phyloP scores from a whole-genome alignment of 78 protist species.

The Guillardia theta region DNA sequence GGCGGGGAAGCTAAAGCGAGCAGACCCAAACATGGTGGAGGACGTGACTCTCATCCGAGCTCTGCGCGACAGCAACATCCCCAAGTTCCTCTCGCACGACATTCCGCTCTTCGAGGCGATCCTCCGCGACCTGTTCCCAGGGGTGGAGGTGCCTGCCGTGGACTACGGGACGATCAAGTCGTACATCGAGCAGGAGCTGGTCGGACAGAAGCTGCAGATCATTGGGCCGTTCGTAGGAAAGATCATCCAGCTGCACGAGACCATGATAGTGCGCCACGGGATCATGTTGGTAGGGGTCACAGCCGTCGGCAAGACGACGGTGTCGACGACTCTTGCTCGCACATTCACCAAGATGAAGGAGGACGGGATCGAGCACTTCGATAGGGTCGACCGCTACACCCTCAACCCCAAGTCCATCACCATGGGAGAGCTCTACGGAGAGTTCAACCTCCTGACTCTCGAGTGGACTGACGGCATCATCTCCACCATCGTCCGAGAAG shows the following conservation, averaged over 20 bases:
- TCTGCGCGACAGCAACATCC: constrained; percentile 69
- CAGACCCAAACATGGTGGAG: constrained; percentile 44
- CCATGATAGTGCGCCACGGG: constrained; percentile 70
- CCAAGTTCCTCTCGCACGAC: constrained; percentile 75
- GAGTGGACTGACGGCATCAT: constrained; percentile 85
- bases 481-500: constrained; percentile 54
- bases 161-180: constrained; percentile 57
- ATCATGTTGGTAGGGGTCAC: constrained; percentile 84
- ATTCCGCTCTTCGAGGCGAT: constrained; percentile 56
- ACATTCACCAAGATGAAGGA: constrained; percentile 19
- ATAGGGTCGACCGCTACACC: neutral
- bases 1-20: constrained; percentile 73
- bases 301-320: constrained; percentile 74
- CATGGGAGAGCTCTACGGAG: constrained; percentile 82
- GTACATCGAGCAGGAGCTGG: constrained; percentile 48
- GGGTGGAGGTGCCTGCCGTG: constrained; percentile 55
- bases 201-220: constrained; percentile 28
- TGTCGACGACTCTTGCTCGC: neutral
- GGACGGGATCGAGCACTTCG: neutral
- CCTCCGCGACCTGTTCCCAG: constrained; percentile 56
- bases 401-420: constrained; percentile 71
- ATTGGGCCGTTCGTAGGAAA: neutral
- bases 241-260: constrained; percentile 76
- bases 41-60: constrained; percentile 67
- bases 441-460: constrained; percentile 60